phyloP scores from a whole-genome alignment of 2,329 filamentous ascomycete genomes.

The Fusarium lateritium region DNA sequence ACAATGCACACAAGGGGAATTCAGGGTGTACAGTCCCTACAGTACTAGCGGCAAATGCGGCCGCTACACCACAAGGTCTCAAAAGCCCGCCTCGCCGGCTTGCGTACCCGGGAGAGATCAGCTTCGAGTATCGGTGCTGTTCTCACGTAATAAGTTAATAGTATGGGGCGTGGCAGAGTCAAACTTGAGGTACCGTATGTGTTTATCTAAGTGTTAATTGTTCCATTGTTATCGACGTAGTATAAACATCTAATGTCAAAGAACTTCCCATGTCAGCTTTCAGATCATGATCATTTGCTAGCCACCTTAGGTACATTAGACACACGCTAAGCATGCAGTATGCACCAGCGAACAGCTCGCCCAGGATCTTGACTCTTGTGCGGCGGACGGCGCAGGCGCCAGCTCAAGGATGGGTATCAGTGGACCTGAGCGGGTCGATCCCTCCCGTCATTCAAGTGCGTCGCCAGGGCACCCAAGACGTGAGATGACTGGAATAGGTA shows the following conservation, averaged over 20 bases:
- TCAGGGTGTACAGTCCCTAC: not conserved
- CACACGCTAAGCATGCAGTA: slow-evolving; percentile 4
- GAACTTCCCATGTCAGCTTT: not conserved
- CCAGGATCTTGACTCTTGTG: slow-evolving; percentile 16
- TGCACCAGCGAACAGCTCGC: not conserved
- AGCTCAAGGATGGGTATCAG: slow-evolving; percentile 20
- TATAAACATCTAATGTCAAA: not conserved
- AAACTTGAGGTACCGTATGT: not conserved
- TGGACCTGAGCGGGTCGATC: slow-evolving; percentile 25
- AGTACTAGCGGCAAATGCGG: not conserved
- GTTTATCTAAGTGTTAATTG: not conserved
- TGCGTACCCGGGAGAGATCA: not conserved
- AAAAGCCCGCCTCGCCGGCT: not conserved
- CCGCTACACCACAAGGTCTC: not conserved
- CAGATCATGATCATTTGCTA: not conserved
- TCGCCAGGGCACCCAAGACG: slow-evolving; percentile 13
- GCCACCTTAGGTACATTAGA: not conserved
- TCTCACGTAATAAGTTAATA: not conserved
- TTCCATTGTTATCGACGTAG: not conserved
- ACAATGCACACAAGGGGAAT: not conserved
- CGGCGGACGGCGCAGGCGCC: slow-evolving; percentile 2
- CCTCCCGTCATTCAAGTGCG: slow-evolving; percentile 5
- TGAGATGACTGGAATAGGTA: not conserved
- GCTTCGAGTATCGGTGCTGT: not conserved
- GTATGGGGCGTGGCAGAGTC: not conserved